These are phyloP conservation scores for Trametes meyenii DNA, from an alignment of 768 basidiomycete species.

Conservation along the genomic window DNA sequence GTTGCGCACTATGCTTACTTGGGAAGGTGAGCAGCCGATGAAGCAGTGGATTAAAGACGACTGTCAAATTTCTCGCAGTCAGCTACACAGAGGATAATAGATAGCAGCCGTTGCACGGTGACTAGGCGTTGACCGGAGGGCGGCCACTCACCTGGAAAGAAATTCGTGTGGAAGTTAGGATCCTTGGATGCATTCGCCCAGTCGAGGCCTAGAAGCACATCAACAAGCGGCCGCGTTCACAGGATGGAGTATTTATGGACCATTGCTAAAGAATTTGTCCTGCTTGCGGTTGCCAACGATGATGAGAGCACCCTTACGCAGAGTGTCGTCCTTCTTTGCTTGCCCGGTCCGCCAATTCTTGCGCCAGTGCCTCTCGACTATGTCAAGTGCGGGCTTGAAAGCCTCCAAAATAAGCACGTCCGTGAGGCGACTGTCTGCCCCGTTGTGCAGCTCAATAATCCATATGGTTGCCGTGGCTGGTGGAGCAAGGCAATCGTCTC, in stretches of 20 bases:
- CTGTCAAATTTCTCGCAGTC: constrained; percentile 38
- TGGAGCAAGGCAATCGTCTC: background rate
- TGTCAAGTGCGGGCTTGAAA: constrained; percentile 70
- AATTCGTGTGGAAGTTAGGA: constrained; percentile 61
- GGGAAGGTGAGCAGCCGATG: constrained; percentile 74
- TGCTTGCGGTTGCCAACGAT: constrained; percentile 76
- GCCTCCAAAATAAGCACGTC: constrained; percentile 57
- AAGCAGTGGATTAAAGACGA: constrained; percentile 74
- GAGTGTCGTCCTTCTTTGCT: constrained; percentile 48
- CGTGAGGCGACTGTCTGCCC: constrained; percentile 72
- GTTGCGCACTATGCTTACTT: constrained; percentile 45
- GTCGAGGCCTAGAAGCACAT: constrained; percentile 56
- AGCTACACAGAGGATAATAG: background rate
- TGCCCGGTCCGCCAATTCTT: constrained; percentile 49
- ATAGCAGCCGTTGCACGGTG: background rate
- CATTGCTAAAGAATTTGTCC: constrained; percentile 90
- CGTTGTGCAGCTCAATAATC: constrained; percentile 83
- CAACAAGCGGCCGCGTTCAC: background rate
- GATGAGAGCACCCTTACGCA: constrained; percentile 70
- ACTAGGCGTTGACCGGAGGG: background rate
- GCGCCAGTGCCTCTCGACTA: constrained; percentile 75
- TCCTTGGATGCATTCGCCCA: constrained; percentile 54
- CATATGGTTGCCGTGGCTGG: constrained; percentile 64
- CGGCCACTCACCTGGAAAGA: constrained; percentile 59
- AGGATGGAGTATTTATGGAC: constrained; percentile 37